Evolutionary conservation across 176 grass and related monocot genomes (phyloP), one percentile per base, ranked within the genome.

Genomic region (Thalia dealbata): DNA sequence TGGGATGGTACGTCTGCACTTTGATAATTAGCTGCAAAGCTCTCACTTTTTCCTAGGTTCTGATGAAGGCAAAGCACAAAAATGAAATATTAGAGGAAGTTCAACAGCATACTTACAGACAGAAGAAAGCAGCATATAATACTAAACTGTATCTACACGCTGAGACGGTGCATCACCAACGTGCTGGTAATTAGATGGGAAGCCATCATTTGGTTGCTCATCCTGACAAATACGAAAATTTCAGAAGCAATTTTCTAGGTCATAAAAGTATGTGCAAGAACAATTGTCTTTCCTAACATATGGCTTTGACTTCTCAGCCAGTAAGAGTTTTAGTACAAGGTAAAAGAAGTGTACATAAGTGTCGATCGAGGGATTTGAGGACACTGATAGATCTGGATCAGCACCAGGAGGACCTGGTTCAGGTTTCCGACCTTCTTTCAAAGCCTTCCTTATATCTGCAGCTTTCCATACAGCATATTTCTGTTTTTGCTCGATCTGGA

Each of bases 381-480:
- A 71, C 14, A 79, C 63, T 21, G 63, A 67, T 79, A 80, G 79
- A 66, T 95, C 95, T 76, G 88, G 88, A 71, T 88, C 95, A 74
- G 74, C 90, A 29, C 90, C 95, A 83, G 95, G 90, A 83, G 95
- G 95, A 32, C 95, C 95, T 73, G 87, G 79, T 80, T 93, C 90
- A 74, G 95, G 95, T 43, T 61, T 91, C 22, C 95, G 76, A 41
- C 90, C 95, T 85, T 99, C 95, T 83, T 99, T 99, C 66, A 99
- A 72, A 61, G 95, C 90, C 78, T 87, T 99, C 76, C 95, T 93
- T 91, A 99, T 93, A 66, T 99, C 95, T 56, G 95, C 95, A 69
- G 95, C 95, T 85, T 99, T 99, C 95, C 95, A 99, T 63, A 88
- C 80, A 50, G 90, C 85, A 81, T 99, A 99, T 76, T 99, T 99